Percentiles rank a stretch among this genome's conserved stretches.
Conservation (phyloP, 1,284 basidiomycete species). For the Ganoderma multipileum region DNA sequence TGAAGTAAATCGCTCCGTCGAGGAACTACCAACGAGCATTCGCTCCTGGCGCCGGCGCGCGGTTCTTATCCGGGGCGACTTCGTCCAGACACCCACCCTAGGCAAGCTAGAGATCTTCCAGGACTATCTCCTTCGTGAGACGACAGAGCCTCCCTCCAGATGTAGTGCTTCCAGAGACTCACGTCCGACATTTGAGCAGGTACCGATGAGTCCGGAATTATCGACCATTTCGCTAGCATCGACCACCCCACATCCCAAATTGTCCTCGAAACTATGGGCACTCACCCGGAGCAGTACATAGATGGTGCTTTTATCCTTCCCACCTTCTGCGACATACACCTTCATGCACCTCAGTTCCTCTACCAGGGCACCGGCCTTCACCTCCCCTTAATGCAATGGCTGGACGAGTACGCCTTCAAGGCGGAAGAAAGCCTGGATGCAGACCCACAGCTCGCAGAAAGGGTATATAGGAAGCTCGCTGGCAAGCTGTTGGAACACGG, state of each 20-base stretch:
- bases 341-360: conserved; percentile 87
- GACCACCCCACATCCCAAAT: conserved; percentile 43
- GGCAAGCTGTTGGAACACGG: conserved; percentile 71
- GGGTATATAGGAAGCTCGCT: conserved; percentile 73
- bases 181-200: conserved; percentile 5
- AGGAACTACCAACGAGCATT: not conserved
- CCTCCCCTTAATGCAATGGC: conserved; percentile 85
- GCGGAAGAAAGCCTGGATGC: conserved; percentile 79
- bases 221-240: conserved; percentile 56
- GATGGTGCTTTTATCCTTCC: conserved; percentile 74
- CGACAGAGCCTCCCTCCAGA: conserved; percentile 6
- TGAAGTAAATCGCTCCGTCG: not conserved
- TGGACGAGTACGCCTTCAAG: conserved; percentile 78
- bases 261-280: conserved; percentile 38
- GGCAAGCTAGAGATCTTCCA: conserved; percentile 59
- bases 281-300: conserved; percentile 45
- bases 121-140: conserved; percentile 66
- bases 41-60: not conserved
- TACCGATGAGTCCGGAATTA: conserved; percentile 49
- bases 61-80: conserved; percentile 52
- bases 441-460: conserved; percentile 62
- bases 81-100: conserved; percentile 62
- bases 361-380: conserved; percentile 88
- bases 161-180: not conserved
- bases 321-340: conserved; percentile 81